Conservation (phyloP, 2,329 filamentous ascomycete species). For the Apiospora hydei region DNA sequence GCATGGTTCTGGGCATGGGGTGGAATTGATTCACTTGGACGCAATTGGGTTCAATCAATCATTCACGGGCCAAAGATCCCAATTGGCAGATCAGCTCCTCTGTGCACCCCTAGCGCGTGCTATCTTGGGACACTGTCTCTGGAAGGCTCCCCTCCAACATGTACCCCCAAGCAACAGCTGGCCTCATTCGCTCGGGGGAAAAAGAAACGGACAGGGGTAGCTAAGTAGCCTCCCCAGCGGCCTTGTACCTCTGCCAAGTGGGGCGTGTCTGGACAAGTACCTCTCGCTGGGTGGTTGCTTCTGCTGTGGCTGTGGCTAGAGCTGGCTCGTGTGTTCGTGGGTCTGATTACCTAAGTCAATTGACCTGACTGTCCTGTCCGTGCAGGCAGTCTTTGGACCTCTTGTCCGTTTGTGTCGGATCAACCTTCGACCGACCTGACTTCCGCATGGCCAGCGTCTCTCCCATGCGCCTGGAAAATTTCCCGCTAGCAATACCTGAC, state of each 20-base stretch:
- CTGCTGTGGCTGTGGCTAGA: slow-evolving; percentile 6
- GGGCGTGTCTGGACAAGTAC: not conserved
- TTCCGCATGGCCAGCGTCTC: not conserved
- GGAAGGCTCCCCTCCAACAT: not conserved
- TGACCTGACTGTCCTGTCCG: no score
- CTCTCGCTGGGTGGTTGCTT: not conserved
- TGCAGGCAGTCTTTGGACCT: no score
- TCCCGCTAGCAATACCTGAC: slow-evolving; percentile 20
- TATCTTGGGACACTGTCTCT: slow-evolving; percentile 12
- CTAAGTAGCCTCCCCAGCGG: not conserved
- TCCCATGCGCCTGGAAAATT: not conserved
- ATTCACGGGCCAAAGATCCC: slow-evolving; percentile 16
- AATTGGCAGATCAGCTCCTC: slow-evolving; percentile 11
- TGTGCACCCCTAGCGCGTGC: not conserved
- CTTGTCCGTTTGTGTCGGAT: not conserved
- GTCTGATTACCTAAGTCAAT: not conserved
- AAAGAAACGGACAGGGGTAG: not conserved
- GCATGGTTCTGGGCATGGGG: not conserved
- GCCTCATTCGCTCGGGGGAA: slow-evolving; percentile 6
- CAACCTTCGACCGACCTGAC: not conserved
- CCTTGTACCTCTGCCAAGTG: not conserved
- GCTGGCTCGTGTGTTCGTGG: not conserved
- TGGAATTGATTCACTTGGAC: not conserved
- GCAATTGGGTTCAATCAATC: not conserved
- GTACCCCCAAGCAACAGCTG: slow-evolving; percentile 14